Evolutionary conservation across 1,284 basidiomycete species (phyloP).

Genomic region (Anthracocystis walkeri): DNA sequence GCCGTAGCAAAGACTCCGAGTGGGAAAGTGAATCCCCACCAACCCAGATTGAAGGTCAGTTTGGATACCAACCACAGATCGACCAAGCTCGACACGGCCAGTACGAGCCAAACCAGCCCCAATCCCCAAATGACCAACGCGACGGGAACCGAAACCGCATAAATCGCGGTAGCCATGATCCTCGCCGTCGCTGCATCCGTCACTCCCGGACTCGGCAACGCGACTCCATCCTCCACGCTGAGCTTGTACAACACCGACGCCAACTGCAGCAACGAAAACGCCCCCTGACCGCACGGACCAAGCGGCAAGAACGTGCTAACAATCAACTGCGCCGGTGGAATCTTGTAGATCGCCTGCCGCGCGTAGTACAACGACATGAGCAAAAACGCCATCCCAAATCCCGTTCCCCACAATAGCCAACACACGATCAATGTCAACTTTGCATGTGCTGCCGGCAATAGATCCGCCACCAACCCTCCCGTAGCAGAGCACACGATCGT

Average conservation of each 20-base stretch:
- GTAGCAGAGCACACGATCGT: conserved; percentile 78
- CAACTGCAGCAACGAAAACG: conserved; percentile 75
- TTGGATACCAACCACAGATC: conserved; percentile 53
- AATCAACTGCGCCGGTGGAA: conserved; percentile 72
- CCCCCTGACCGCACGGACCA: conserved; percentile 76
- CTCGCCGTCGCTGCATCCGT: conserved; percentile 31
- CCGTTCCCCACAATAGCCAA: conserved; percentile 71
- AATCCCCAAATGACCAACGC: conserved; percentile 72
- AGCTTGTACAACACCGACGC: conserved; percentile 41
- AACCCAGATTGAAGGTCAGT: conserved; percentile 62
- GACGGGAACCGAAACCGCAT: conserved; percentile 48
- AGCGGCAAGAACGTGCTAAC: conserved; percentile 76
- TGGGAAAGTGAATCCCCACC: conserved; percentile 62
- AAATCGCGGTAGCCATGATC: conserved; percentile 55
- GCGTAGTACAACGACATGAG: conserved; percentile 75
- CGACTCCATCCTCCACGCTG: conserved; percentile 13
- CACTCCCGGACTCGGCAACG: conserved; percentile 15
- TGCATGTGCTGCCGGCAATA: conserved; percentile 73
- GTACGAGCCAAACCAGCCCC: conserved; percentile 71
- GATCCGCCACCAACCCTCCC: conserved; percentile 75
- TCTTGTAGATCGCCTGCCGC: conserved; percentile 72
- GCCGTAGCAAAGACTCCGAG: conserved; percentile 55
- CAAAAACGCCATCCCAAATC: conserved; percentile 73
- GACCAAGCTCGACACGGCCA: conserved; percentile 67
- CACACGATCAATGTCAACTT: conserved; percentile 74